phyloP scores from a whole-genome alignment of 31 red algal genomes.

The Odonthalia washingtoniensis region DNA sequence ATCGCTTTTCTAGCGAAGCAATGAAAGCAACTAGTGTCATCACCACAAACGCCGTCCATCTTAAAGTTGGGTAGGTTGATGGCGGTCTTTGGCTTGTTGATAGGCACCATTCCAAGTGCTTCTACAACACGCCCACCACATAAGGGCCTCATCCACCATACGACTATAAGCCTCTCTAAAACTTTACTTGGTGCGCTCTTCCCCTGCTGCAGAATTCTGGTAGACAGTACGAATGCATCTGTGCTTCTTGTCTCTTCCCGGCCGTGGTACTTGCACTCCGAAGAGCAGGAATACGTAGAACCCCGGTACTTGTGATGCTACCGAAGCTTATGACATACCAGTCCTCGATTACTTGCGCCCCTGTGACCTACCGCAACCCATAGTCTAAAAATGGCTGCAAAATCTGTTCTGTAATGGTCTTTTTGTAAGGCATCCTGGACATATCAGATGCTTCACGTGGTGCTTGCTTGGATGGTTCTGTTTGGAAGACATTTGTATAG shows the following conservation, averaged over 20 bases:
- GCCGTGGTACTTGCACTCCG: not conserved
- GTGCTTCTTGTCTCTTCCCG: not conserved
- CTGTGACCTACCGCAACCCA: not conserved
- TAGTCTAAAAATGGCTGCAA: not conserved
- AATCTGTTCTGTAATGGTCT: not conserved
- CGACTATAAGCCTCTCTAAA: not conserved
- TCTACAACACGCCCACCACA: not conserved
- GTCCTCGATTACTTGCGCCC: not conserved
- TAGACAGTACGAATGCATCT: not conserved
- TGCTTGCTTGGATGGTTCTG: not conserved
- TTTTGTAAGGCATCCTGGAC: not conserved
- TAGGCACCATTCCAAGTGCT: not conserved
- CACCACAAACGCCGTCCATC: not conserved
- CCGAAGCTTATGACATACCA: not conserved
- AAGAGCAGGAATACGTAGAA: not conserved
- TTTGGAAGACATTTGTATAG: not conserved
- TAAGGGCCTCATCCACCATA: not conserved
- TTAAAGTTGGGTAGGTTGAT: not conserved
- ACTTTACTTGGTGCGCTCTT: not conserved
- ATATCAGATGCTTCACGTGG: not conserved
- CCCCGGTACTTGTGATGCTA: not conserved
- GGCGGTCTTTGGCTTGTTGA: not conserved
- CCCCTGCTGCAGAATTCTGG: not conserved
- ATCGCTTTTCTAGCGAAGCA: not conserved
- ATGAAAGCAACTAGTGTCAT: not conserved